phyloP scores from a whole-genome alignment of 75 land plant species.

The Ceratopteris richardii region DNA sequence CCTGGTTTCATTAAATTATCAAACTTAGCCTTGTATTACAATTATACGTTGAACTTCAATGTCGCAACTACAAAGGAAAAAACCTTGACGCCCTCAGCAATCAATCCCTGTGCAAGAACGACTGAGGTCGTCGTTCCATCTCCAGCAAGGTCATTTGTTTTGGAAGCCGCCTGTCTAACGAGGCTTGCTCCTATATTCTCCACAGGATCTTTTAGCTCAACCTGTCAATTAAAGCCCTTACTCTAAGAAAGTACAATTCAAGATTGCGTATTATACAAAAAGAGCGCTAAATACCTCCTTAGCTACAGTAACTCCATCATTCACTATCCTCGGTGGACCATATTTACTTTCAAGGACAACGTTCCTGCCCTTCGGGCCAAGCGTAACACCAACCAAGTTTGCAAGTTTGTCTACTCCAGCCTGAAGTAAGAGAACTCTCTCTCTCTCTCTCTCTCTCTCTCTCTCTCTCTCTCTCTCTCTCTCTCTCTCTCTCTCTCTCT shows the following conservation, averaged over 20 bases:
- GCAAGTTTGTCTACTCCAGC: conserved; percentile 90
- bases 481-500: too few relatives aligned
- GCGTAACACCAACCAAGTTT: conserved; percentile 76
- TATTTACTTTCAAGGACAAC: conserved; percentile 89
- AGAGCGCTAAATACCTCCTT: conserved; percentile 36
- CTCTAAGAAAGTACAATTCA: neutral
- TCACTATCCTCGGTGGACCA: conserved; percentile 82
- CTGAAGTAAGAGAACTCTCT: conserved; percentile 13
- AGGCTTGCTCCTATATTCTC: conserved; percentile 87
- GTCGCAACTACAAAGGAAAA: neutral
- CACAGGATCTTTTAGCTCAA: conserved; percentile 82
- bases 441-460: too few relatives aligned
- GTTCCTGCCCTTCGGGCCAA: conserved; percentile 87
- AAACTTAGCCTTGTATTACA: neutral
- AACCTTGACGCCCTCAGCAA: conserved; percentile 93
- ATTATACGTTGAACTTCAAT: too few relatives aligned
- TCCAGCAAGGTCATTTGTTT: conserved; percentile 82
- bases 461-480: too few relatives aligned
- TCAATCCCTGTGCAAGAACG: conserved; percentile 82
- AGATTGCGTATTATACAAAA: neutral
- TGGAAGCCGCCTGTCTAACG: conserved; percentile 82
- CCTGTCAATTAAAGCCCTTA: conserved; percentile 23
- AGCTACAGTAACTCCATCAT: conserved; percentile 90
- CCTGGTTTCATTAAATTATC: conserved; percentile 18
- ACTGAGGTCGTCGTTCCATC: conserved; percentile 91